Conservation (phyloP, 2,329 filamentous ascomycete species). For the Sclerotinia minor region DNA sequence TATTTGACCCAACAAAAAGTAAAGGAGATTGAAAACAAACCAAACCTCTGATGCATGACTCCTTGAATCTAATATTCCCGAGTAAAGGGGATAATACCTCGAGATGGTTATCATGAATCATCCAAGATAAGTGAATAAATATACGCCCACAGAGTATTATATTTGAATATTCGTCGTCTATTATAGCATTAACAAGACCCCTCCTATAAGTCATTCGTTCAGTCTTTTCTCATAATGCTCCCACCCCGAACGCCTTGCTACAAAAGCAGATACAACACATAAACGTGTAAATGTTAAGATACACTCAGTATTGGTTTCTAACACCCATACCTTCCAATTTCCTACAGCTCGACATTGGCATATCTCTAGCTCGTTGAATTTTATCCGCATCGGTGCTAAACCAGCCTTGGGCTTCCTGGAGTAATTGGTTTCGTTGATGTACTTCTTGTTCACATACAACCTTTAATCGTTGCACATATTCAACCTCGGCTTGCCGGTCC, state of each 20-base stretch:
- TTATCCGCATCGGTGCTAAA: slow-evolving; percentile 65
- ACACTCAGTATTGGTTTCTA: slow-evolving; percentile 20
- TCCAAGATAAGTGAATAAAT: not conserved
- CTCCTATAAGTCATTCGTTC: not conserved
- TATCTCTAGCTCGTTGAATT: slow-evolving; percentile 50
- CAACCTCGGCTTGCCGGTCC: slow-evolving; percentile 74
- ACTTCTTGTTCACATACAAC: slow-evolving; percentile 75
- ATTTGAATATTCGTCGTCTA: slow-evolving; percentile 18
- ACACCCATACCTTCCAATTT: slow-evolving; percentile 53
- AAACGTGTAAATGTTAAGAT: slow-evolving; percentile 26
- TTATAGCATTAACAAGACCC: slow-evolving; percentile 2
- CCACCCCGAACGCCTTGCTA: slow-evolving; percentile 37
- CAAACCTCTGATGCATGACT: not conserved
- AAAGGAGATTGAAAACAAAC: not conserved
- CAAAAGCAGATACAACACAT: slow-evolving; percentile 28
- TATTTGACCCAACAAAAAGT: not conserved
- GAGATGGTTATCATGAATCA: not conserved
- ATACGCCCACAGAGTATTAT: slow-evolving; percentile 6
- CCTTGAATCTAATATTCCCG: not conserved
- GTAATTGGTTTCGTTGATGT: slow-evolving; percentile 53
- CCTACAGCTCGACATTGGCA: slow-evolving; percentile 61
- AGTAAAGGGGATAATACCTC: not conserved
- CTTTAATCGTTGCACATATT: slow-evolving; percentile 66
- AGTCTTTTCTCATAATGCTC: slow-evolving; percentile 26
- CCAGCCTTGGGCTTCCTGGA: slow-evolving; percentile 69